Percentiles rank a stretch among this genome's conserved stretches.
These are phyloP conservation scores for Neostapfia colusana DNA, from an alignment of 176 grass and related monocot genomes.

Conservation along the genomic window DNA sequence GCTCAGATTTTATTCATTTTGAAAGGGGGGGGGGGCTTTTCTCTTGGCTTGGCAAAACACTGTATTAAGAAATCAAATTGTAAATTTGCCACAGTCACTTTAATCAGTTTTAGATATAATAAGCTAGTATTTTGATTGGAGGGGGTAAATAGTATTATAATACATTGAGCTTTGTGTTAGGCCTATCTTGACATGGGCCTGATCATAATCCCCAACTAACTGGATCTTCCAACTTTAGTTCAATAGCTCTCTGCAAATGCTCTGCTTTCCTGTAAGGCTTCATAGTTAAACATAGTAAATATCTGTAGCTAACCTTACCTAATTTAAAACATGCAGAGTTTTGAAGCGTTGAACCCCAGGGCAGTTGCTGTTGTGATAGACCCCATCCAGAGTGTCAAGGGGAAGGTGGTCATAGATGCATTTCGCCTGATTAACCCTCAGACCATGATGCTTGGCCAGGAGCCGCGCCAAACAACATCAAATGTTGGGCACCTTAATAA, in stretches of 20 bases:
- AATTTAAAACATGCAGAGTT: constrained; percentile 73
- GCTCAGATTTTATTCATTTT: not conserved
- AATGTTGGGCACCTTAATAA: constrained; percentile 99
- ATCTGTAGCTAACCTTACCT: not conserved
- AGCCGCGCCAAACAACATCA: constrained; percentile 93
- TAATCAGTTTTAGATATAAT: not conserved
- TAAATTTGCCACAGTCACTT: not conserved
- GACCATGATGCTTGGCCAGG: constrained; percentile 99
- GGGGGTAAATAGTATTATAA: not conserved
- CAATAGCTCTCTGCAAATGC: not conserved
- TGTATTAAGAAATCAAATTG: not conserved
- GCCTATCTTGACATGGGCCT: not conserved
- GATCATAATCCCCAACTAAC: not conserved
- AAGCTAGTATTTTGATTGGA: not conserved
- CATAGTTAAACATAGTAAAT: not conserved
- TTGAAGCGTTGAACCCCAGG: constrained; percentile 95
- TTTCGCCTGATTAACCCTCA: constrained; percentile 98
- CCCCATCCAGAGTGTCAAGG: constrained; percentile 99
- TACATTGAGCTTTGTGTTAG: not conserved
- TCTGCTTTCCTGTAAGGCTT: not conserved
- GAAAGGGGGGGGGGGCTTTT: not conserved
- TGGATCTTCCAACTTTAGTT: not conserved
- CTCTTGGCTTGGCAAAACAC: not conserved
- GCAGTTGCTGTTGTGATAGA: constrained; percentile 98
- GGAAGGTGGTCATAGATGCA: constrained; percentile 98